These are phyloP conservation scores for peach (Prunus persica) DNA, from an alignment of 306 rosid genomes.

Conservation along the genomic window DNA sequence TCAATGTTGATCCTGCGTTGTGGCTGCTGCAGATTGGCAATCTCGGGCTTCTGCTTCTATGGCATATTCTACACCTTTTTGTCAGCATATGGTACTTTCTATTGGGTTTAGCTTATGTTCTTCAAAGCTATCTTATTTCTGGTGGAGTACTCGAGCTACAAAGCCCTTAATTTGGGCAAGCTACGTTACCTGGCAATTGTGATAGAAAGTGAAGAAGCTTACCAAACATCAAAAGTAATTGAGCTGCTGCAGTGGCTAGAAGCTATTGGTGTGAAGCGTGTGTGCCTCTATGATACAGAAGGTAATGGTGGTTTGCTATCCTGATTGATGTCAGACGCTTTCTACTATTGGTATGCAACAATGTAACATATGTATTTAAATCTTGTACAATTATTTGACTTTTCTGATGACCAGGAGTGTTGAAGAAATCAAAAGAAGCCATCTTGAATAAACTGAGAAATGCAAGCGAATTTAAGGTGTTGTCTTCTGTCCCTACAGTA, in stretches of 20 bases:
- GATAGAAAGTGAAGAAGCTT: constrained; percentile 82
- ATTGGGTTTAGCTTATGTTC: constrained; percentile 20
- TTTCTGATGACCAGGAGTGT: constrained; percentile 51
- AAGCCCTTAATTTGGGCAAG: constrained; percentile 38
- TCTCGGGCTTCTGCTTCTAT: constrained; percentile 56
- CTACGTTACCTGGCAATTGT: constrained; percentile 66
- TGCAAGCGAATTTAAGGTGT: constrained; percentile 48
- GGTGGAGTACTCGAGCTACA: constrained; percentile 50
- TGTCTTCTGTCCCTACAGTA: neutral
- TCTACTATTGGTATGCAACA: constrained; percentile 13
- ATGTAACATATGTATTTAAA: neutral
- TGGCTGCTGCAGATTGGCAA: constrained; percentile 51
- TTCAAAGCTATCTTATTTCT: constrained; percentile 68
- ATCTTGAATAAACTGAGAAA: constrained; percentile 53
- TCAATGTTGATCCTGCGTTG: constrained; percentile 34
- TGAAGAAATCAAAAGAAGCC: constrained; percentile 59
- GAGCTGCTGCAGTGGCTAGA: constrained; percentile 69
- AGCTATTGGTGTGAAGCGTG: constrained; percentile 57
- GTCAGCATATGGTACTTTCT: constrained; percentile 46
- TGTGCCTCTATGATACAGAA: constrained; percentile 79
- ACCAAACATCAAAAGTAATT: constrained; percentile 51
- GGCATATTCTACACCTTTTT: constrained; percentile 59
- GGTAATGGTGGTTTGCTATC: constrained; percentile 43
- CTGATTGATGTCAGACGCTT: constrained; percentile 13
- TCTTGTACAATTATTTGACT: constrained; percentile 1